Evolutionary conservation across 148 eudicot genomes (phyloP).

Genomic region (Oxyria digyna): DNA sequence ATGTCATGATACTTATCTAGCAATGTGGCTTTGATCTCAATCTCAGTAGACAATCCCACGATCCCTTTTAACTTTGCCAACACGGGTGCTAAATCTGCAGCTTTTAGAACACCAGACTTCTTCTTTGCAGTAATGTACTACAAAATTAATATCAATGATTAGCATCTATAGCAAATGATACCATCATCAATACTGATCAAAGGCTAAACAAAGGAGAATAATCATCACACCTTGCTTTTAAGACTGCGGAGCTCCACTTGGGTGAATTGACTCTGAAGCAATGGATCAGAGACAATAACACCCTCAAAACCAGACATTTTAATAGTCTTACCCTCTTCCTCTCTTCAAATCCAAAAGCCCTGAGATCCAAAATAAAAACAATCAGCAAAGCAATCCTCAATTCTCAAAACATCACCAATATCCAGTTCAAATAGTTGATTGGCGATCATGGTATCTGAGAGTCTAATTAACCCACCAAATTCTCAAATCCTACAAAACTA

Average conservation of each 20-base stretch:
- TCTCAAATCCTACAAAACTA: background rate
- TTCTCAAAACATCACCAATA: background rate
- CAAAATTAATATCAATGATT: slow-evolving; percentile 7
- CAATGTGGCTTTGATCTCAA: slow-evolving; percentile 44
- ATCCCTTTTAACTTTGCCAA: slow-evolving; percentile 48
- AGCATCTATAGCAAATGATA: background rate
- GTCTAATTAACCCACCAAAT: background rate
- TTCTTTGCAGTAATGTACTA: slow-evolving; percentile 42
- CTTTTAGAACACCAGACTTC: slow-evolving; percentile 36
- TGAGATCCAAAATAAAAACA: background rate
- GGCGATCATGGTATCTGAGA: background rate
- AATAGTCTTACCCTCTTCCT: background rate
- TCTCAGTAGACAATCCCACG: slow-evolving; percentile 33
- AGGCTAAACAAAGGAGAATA: background rate
- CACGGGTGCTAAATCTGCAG: slow-evolving; percentile 55
- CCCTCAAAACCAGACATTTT: slow-evolving; percentile 61
- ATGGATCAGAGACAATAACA: slow-evolving; percentile 68
- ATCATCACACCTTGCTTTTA: slow-evolving; percentile 37
- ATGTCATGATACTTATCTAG: slow-evolving; percentile 42
- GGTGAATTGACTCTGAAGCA: slow-evolving; percentile 82
- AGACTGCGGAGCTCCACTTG: slow-evolving; percentile 81
- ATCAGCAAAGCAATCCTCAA: background rate
- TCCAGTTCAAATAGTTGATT: background rate
- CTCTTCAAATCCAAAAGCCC: background rate
- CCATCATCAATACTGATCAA: background rate